Evolutionary conservation across 2,329 filamentous ascomycete genomes (phyloP).

Genomic region (Aspergillus niger): DNA sequence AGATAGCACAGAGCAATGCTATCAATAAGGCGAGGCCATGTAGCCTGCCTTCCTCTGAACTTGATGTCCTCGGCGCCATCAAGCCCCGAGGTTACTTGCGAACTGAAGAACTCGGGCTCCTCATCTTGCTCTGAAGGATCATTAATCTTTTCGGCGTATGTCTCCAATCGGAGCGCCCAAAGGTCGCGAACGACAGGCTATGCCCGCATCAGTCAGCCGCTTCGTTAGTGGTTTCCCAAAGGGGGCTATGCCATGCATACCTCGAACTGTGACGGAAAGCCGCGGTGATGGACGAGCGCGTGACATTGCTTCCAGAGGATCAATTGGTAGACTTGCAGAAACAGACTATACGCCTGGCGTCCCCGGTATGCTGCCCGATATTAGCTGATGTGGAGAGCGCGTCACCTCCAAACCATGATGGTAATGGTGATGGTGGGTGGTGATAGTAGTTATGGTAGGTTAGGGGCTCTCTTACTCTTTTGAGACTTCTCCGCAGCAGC

Average conservation of each 20-base stretch:
- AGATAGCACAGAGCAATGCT: slow-evolving; percentile 79
- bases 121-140: slow-evolving; percentile 38
- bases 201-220: slow-evolving; percentile 15
- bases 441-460: not conserved
- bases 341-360: slow-evolving; percentile 71
- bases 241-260: slow-evolving; percentile 36
- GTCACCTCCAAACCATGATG: not conserved
- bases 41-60: slow-evolving; percentile 35
- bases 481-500: slow-evolving; percentile 55
- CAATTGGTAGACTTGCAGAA: slow-evolving; percentile 80
- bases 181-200: slow-evolving; percentile 73
- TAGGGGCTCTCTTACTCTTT: slow-evolving; percentile 41
- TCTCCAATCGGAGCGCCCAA: slow-evolving; percentile 74
- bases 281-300: slow-evolving; percentile 69
- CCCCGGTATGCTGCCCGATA: slow-evolving; percentile 57
- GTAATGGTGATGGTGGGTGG: not conserved
- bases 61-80: slow-evolving; percentile 39
- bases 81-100: slow-evolving; percentile 54
- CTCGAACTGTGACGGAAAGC: slow-evolving; percentile 73
- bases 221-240: not conserved
- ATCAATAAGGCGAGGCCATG: slow-evolving; percentile 69
- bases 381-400: slow-evolving; percentile 2
- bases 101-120: slow-evolving; percentile 59
- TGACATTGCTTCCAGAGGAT: slow-evolving; percentile 78
- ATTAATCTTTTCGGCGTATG: slow-evolving; percentile 52